phyloP scores from a whole-genome alignment of 176 grass and related monocot species.

The Urochloa ruziziensis region DNA sequence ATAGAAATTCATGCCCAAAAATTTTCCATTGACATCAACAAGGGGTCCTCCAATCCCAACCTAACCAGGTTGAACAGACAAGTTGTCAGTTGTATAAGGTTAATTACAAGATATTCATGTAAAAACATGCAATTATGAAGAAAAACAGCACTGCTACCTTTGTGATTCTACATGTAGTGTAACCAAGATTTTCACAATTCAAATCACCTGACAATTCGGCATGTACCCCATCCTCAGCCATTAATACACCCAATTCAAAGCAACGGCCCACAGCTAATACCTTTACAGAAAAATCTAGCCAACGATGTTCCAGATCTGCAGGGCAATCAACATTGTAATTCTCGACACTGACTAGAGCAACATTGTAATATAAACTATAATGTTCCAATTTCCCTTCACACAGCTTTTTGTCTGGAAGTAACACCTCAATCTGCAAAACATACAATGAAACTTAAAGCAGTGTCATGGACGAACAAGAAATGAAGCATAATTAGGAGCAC shows the following conservation, averaged over 20 bases:
- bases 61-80: neutral
- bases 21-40: neutral
- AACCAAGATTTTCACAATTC: neutral
- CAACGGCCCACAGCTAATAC: neutral
- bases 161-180: neutral
- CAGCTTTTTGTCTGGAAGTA: neutral
- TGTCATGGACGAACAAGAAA: neutral
- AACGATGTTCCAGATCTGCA: neutral
- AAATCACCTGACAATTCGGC: neutral
- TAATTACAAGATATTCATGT: neutral
- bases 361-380: slow-evolving; percentile 10
- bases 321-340: neutral
- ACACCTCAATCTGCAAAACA: neutral
- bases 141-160: neutral
- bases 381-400: neutral
- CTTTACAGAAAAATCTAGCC: rapidly evolving
- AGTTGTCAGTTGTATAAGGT: neutral
- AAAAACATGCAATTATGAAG: neutral
- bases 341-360: neutral
- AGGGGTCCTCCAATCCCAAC: neutral
- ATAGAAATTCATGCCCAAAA: neutral
- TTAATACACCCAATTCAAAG: neutral
- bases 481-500: neutral
- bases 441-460: neutral
- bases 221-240: too few species aligned